Base-by-base conservation (phyloP, 176 grass and related monocot species). In the Oryza coarctata region DNA sequence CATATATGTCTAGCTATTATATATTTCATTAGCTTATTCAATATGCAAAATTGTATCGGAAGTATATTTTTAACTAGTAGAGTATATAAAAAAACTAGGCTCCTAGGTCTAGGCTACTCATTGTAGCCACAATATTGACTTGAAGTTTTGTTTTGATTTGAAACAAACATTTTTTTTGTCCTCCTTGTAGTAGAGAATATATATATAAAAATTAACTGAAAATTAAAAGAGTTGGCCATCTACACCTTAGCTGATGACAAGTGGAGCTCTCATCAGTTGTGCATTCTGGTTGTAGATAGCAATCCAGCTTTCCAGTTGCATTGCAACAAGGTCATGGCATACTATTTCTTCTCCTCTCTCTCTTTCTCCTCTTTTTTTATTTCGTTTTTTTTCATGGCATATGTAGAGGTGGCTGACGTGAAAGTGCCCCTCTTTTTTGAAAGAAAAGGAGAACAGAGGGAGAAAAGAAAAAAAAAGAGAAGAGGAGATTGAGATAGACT, bases 401-500 rank as follows among this genome's bases (percentile, higher is more conserved):
- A 23, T 63, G 55, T 76, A 57, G 40, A 71, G 27, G n/a, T n/a
- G n/a, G 38, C 83, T 85, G 87, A 55, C 33, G 55, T 81, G 65
- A 41, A 89, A 65, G 40, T 85, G 77, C 64, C 33, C 26, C 78
- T 75, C 55, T 44, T 44, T 86, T 65, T 89, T 77, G 78, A 60
- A 86, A 82, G 72, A 77, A 86, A 89, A 89, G 78, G 78, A 78
- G 30, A 78, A 78, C 15, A 28, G 68, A 29, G 29, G 29, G 1
- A 10, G 41, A 3, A 25, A 13, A 61, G 45, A 68, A 28, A 12
- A 14, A 34, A 55, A n/a, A 55, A 20, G 55, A 80, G n/a, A 44
- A 41, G 68, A 34, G 80, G n/a, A 72, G 78, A 17, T 86, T 86
- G 88, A 90, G 74, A 68, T 82, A 74, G 84, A 90, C 88, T 71